Conservation (phyloP, 805 yeast species). For the Starmerella tilneyi region DNA sequence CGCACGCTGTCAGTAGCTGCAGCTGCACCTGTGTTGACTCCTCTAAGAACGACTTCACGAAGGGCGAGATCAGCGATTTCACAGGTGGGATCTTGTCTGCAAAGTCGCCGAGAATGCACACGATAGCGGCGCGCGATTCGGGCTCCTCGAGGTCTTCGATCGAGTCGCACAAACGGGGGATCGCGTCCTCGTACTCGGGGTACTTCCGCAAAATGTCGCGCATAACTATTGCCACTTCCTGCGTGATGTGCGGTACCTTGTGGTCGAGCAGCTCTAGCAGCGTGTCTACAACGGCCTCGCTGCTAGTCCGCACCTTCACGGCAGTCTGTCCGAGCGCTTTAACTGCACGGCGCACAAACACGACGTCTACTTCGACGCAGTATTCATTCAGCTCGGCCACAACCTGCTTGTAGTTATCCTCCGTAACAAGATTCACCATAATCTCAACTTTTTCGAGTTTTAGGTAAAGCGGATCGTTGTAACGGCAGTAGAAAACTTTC, state of each 20-base stretch:
- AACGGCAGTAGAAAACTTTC: conserved; percentile 82
- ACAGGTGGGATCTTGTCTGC: conserved; percentile 42
- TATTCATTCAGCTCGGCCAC: conserved; percentile 74
- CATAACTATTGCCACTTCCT: conserved; percentile 67
- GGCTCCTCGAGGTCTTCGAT: conserved; percentile 61
- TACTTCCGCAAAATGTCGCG: conserved; percentile 69
- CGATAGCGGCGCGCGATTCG: conserved; percentile 65
- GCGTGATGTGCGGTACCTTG: conserved; percentile 57
- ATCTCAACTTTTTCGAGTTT: conserved; percentile 91
- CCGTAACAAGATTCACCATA: conserved; percentile 65
- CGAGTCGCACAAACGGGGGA: conserved; percentile 38
- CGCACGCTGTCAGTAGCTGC: conserved; percentile 62
- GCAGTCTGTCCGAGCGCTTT: conserved; percentile 87
- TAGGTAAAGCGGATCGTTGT: conserved; percentile 82
- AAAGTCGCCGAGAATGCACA: conserved; percentile 80
- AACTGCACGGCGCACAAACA: conserved; percentile 80
- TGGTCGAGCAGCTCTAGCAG: conserved; percentile 54
- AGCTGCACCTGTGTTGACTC: conserved; percentile 71
- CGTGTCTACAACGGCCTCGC: conserved; percentile 56
- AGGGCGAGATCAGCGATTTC: conserved; percentile 34
- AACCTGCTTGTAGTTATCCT: conserved; percentile 49
- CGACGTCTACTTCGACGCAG: conserved; percentile 78
- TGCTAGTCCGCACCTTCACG: conserved; percentile 56
- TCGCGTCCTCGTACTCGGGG: conserved; percentile 47
- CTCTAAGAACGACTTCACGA: conserved; percentile 44